Conservation (phyloP, 192 early-diverging fungal genomes). For the Dissophora ornata region DNA sequence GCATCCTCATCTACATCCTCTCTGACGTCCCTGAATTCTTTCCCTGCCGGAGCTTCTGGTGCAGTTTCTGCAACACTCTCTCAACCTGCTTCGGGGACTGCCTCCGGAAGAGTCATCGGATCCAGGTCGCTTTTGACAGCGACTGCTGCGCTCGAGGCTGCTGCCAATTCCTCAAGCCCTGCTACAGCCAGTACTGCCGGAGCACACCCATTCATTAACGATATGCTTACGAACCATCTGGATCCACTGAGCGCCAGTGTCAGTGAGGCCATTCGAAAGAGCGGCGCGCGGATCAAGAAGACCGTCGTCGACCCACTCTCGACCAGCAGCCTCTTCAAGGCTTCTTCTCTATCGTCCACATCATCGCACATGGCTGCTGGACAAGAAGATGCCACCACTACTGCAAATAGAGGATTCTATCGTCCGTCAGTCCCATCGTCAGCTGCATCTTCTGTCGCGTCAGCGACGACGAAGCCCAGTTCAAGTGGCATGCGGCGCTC, state of each 20-base stretch:
- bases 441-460: slow-evolving; percentile 15
- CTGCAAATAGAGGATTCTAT: neutral
- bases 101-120: slow-evolving; percentile 20
- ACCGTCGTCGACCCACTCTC: slow-evolving; percentile 34
- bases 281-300: slow-evolving; percentile 40
- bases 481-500: slow-evolving; percentile 9
- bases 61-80: slow-evolving; percentile 25
- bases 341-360: neutral
- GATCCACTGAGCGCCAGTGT: slow-evolving; percentile 42
- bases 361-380: neutral
- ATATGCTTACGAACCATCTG: slow-evolving; percentile 30
- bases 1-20: slow-evolving; percentile 27
- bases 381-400: neutral
- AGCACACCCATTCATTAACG: slow-evolving; percentile 26
- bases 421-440: slow-evolving; percentile 13
- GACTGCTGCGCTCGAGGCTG: slow-evolving; percentile 46
- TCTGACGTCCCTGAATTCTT: slow-evolving; percentile 3
- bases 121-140: slow-evolving; percentile 26
- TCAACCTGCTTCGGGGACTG: slow-evolving; percentile 16
- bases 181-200: neutral
- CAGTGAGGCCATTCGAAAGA: slow-evolving; percentile 39
- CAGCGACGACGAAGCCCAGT: slow-evolving; percentile 1
- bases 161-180: neutral
- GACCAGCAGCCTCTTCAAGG: slow-evolving; percentile 22
- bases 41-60: neutral